Base-by-base conservation (phyloP, 306 rosid genomes). In the Begonia masoniana region DNA sequence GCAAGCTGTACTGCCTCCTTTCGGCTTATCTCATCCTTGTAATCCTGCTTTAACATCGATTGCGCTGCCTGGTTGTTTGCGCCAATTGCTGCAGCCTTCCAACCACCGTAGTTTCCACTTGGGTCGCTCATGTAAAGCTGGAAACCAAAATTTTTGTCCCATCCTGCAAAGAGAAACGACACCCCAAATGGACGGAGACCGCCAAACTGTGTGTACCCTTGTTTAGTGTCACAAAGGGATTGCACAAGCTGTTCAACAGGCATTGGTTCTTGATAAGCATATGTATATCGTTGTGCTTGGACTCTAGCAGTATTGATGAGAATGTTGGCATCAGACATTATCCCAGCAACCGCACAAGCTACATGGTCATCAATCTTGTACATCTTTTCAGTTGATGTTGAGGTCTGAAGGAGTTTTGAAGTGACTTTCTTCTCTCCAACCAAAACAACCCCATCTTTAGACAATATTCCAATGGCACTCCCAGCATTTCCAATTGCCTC, bases 401-500 rank as follows among this genome's bases (percentile, higher is more conserved):
- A 56, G 67, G 64, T 55, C 43, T 66, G 68, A 39, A 66, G 72
- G 54, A 66, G 70, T 51, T 73, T 73, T 51, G 78, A 72, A 21
- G 78, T 67, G 26, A 67, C 78, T 43, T 72, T 72, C 63, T 72
- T 67, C 24, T 63, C 78, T 58, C 70, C 70, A 16, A 63, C 70
- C 52, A 72, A 55, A 58, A 72, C 67, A 19, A 63, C 78, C 39
- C 73, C 78, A 19, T 67, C 73, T 68, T 67, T 72, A 4, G 78
- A 62, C 51, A 63, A 46, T 62, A 59, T 62, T 21, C 78, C 74
- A 7, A 72, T 72, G 43, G 77, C 78, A 47, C 60, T 50, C 43
- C 70, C 78, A 9, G 70, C 70, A 55, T 72, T 72, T 50, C 77
- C 77, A 58, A 67, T 72, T 52, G 77, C 77, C 56, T 62, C 73